Evolutionary conservation across 495 filamentous ascomycete species (phyloP), one percentile per base, ranked within the genome.

Genomic region (Daldinia caldariorum): DNA sequence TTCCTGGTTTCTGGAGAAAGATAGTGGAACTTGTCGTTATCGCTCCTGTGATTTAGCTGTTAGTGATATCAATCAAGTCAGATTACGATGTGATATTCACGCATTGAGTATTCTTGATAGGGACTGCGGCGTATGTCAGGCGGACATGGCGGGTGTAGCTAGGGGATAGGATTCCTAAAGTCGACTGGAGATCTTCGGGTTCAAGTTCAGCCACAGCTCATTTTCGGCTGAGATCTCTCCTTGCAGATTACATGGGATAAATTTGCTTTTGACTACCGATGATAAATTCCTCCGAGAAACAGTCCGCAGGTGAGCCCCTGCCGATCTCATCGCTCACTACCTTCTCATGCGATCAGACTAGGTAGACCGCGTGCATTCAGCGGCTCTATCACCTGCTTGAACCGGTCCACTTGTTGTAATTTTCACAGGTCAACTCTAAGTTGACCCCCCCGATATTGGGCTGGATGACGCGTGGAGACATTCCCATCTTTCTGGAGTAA

Each of bases 361-460:
- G 38, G 18, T 51, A 64, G 38, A 45, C 59, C 60, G 56, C 69
- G 60, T 64, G 60, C 64, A 45, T 51, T 67, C 16, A 26, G 39
- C n/a, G 49, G 49, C 54, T 26, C 26, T 10, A 67, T 67, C 69
- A 72, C 63, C 69, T 72, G 69, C 69, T 67, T 20, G 61, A 72
- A 67, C 39, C 53, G 58, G 69, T 43, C 18, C 56, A 29, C 39
- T 16, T 12, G 16, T 58, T 53, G 55, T 35, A 58, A 67, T 67
- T 47, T 68, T 60, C 39, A 39, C 41, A n/a, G 38, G 53, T 61
- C 5, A 50, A 64, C 58, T 60, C 67, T 45, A 38, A 38, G 0
- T 37, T 59, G 54, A 35, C 60, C 63, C 59, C 58, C 58, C 54
- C 53, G 50, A 45, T 32, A 34, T 49, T 47, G 2, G 47, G 16